Percentiles rank a stretch among this genome's conserved stretches.
phyloP scores from a whole-genome alignment of 768 basidiomycete species.

The Calocybe cyanea region DNA sequence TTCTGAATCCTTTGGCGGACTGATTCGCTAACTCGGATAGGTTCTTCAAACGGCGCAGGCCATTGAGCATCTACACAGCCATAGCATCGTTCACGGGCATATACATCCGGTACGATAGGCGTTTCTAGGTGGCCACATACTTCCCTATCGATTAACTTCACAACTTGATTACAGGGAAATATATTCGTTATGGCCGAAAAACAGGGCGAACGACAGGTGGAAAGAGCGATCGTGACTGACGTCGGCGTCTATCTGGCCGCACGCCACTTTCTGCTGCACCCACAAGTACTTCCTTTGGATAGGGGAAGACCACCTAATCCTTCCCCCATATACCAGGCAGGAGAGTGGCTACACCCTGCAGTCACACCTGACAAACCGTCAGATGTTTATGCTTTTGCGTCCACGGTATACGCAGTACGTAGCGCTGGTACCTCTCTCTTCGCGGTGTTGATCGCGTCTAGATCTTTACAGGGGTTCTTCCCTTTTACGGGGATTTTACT shows the following conservation, averaged over 20 bases:
- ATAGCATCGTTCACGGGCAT: slow-evolving; percentile 12
- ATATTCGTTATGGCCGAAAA: slow-evolving; percentile 13
- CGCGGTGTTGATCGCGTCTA: background rate
- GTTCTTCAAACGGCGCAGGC: slow-evolving; percentile 11
- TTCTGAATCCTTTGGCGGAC: no score
- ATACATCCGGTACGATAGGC: slow-evolving; percentile 10
- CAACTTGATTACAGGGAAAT: slow-evolving; percentile 6
- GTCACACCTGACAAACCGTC: slow-evolving; percentile 6
- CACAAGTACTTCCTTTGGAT: no score
- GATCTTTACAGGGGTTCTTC: slow-evolving; percentile 13
- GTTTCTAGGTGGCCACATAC: background rate
- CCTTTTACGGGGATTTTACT: background rate
- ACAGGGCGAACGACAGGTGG: no score
- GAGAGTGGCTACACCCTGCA: no score
- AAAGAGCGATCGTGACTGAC: slow-evolving; percentile 7
- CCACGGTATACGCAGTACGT: slow-evolving; percentile 11
- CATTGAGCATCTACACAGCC: slow-evolving; percentile 9
- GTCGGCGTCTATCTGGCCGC: slow-evolving; percentile 4
- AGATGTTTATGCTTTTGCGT: slow-evolving; percentile 13
- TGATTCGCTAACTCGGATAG: background rate
- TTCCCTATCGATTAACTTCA: background rate
- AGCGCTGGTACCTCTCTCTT: no score
- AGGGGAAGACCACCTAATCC: no score
- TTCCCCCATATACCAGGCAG: no score
- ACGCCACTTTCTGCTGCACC: no score